phyloP scores from a whole-genome alignment of 257 asterid genomes.

The Knoxia roxburghii region DNA sequence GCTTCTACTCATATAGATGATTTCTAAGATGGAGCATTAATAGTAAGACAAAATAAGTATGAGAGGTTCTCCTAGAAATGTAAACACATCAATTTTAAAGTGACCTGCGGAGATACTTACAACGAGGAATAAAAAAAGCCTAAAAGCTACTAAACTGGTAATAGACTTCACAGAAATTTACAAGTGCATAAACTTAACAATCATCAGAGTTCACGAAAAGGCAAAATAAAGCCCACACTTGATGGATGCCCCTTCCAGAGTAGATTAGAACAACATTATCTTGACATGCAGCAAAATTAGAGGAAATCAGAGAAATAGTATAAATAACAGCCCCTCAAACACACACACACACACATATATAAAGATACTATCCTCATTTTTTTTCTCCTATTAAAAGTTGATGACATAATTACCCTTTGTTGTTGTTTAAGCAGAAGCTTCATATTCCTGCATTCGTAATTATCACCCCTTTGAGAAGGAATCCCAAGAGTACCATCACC shows the following conservation, averaged over 20 bases:
- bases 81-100: background rate
- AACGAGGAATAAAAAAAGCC: background rate
- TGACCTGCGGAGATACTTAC: background rate
- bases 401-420: slow-evolving; percentile 58
- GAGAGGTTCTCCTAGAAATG: background rate
- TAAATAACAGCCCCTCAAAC: background rate
- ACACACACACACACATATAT: background rate
- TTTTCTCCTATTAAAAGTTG: background rate
- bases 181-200: background rate
- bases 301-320: too few relatives aligned
- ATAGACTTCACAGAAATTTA: background rate
- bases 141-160: background rate
- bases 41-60: too few relatives aligned
- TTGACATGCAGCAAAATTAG: background rate
- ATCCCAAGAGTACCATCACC: slow-evolving; percentile 92
- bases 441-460: slow-evolving; percentile 94
- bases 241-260: background rate
- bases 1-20: background rate
- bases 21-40: background rate
- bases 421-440: slow-evolving; percentile 95
- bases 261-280: background rate
- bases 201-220: background rate
- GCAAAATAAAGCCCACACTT: background rate
- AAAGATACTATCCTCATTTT: too few relatives aligned
- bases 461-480: slow-evolving; percentile 87